Evolutionary conservation across 768 basidiomycete genomes (phyloP).

Genomic region (Termitomyces sp.): DNA sequence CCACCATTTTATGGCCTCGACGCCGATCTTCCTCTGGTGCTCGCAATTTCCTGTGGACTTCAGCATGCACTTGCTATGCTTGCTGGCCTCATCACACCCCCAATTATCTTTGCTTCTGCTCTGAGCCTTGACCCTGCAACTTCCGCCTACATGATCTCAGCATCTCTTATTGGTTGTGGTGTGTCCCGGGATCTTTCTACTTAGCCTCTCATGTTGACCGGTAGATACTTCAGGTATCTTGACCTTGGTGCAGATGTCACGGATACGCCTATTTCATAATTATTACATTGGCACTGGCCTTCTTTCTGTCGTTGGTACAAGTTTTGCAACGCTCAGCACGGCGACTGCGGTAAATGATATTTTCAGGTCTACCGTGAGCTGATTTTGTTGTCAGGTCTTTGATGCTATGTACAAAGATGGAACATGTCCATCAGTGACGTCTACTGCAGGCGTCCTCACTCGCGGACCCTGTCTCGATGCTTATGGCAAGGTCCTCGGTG

Average conservation of each 20-base stretch:
- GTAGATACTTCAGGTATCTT: conserved; percentile 49
- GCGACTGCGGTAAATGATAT: conserved; percentile 50
- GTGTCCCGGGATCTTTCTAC: conserved; percentile 15
- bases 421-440: conserved; percentile 59
- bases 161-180: conserved; percentile 78
- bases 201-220: neutral
- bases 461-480: conserved; percentile 70
- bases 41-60: conserved; percentile 69
- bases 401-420: conserved; percentile 73
- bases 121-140: conserved; percentile 52
- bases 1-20: conserved; percentile 78
- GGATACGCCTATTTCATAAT: conserved; percentile 50
- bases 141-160: conserved; percentile 76
- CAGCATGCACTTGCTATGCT: conserved; percentile 82
- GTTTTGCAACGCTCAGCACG: conserved; percentile 73
- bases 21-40: conserved; percentile 62
- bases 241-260: conserved; percentile 75
- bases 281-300: conserved; percentile 80
- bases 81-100: conserved; percentile 77
- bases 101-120: conserved; percentile 69
- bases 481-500: conserved; percentile 73
- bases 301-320: conserved; percentile 76
- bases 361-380: neutral
- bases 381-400: conserved; percentile 48
- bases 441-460: conserved; percentile 52